A percentile compares a stretch with the other conserved stretches of the same genome.
phyloP scores from a whole-genome alignment of 306 rosid genomes.

The Cucumis melo region DNA sequence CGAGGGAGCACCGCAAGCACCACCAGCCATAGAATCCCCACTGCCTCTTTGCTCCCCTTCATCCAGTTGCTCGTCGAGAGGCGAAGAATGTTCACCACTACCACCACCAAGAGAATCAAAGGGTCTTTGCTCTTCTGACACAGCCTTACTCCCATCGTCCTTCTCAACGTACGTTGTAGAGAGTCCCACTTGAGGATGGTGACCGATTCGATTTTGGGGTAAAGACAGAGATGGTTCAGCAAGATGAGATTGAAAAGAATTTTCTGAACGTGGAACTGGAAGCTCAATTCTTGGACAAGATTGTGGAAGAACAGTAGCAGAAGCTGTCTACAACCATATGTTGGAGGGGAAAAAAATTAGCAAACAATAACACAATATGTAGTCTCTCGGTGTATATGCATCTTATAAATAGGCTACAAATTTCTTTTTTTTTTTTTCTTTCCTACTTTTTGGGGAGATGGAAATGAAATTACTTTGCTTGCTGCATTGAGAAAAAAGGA shows the following conservation, averaged over 20 bases:
- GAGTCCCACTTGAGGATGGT: slow-evolving; percentile 38
- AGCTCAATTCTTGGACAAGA: slow-evolving; percentile 40
- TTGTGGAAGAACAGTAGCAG: slow-evolving; percentile 33
- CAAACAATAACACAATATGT: background rate
- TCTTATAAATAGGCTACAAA: background rate
- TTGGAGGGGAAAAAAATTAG: slow-evolving; percentile 8
- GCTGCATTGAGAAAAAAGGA: slow-evolving; percentile 41
- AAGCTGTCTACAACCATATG: slow-evolving; percentile 33
- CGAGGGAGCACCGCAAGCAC: slow-evolving; percentile 51
- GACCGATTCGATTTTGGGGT: slow-evolving; percentile 31
- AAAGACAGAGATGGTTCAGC: slow-evolving; percentile 32
- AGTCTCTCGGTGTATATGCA: background rate
- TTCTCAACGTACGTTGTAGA: slow-evolving; percentile 26
- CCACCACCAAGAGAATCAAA: slow-evolving; percentile 26
- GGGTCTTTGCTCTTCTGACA: slow-evolving; percentile 32
- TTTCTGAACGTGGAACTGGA: slow-evolving; percentile 38
- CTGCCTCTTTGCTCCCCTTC: slow-evolving; percentile 60
- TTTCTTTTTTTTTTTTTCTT: background rate
- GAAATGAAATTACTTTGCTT: slow-evolving; percentile 43
- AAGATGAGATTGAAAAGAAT: slow-evolving; percentile 37
- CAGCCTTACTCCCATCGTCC: slow-evolving; percentile 23
- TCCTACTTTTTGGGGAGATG: background rate
- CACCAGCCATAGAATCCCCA: slow-evolving; percentile 44
- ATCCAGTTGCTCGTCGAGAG: slow-evolving; percentile 50
- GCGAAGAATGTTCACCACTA: slow-evolving; percentile 36